Evolutionary conservation across 345 rosid genomes (phyloP).

Genomic region (Streptanthus diversifolius): DNA sequence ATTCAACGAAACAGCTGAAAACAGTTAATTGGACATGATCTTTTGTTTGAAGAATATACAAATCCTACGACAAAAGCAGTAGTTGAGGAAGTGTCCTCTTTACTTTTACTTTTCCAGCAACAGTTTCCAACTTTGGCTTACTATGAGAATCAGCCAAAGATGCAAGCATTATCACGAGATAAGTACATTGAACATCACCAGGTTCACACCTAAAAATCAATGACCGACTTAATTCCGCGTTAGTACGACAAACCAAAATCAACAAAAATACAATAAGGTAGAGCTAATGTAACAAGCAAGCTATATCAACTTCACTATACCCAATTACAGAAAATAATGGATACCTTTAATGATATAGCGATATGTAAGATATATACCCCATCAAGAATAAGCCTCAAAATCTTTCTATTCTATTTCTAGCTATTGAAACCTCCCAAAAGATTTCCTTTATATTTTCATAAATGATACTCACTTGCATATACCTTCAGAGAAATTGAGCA

Average conservation of each 20-base stretch:
- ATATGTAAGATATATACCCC: not conserved
- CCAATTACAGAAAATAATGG: constrained; percentile 13
- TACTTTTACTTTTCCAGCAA: constrained; percentile 21
- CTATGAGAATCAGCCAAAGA: constrained; percentile 24
- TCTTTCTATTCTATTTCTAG: constrained; percentile 8
- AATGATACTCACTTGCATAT: constrained; percentile 5
- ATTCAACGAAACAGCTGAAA: constrained; percentile 3
- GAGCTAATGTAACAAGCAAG: constrained; percentile 15
- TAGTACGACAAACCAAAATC: constrained; percentile 8
- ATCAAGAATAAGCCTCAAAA: too few relatives aligned
- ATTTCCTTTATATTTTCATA: not conserved
- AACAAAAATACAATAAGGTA: constrained; percentile 7
- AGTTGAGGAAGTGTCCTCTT: not conserved
- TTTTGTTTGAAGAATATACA: constrained; percentile 13
- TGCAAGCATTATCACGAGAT: constrained; percentile 6
- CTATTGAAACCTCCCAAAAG: not conserved
- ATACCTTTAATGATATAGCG: constrained; percentile 3
- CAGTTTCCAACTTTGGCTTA: constrained; percentile 30
- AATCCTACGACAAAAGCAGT: constrained; percentile 6
- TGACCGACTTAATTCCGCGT: not conserved
- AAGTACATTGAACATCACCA: constrained; percentile 5
- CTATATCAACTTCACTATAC: constrained; percentile 29
- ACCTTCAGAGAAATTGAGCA: not conserved
- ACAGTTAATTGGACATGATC: constrained; percentile 15
- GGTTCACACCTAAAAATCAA: not conserved